Conservation (phyloP, 129 eudicot genomes). For the sunflower (Helianthus annuus) region HanXRQr2.0-SUNRISE NC_035438.2:10837913-10838412, state of each 20-base stretch:
- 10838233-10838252: constrained; percentile 49
- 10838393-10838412: constrained; percentile 75
- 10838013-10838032: constrained; percentile 37
- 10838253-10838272: constrained; percentile 47
- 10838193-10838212: constrained; percentile 53
- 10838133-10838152: constrained; percentile 51
- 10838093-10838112: constrained; percentile 74
- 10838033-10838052: constrained; percentile 58
- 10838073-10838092: constrained; percentile 61
- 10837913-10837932: constrained; percentile 41
- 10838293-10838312: constrained; percentile 46
- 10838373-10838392: constrained; percentile 54
- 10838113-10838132: constrained; percentile 52
- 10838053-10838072: constrained; percentile 42
- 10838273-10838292: constrained; percentile 81
- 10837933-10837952: constrained; percentile 51
- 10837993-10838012: constrained; percentile 59
- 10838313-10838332: constrained; percentile 40
- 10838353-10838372: constrained; percentile 58
- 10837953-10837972: constrained; percentile 66
- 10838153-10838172: constrained; percentile 52
- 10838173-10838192: constrained; percentile 73
- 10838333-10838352: constrained; percentile 65
- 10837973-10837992: constrained; percentile 72
- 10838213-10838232: constrained; percentile 55